A percentile compares a stretch with the other conserved stretches of the same genome.
Evolutionary conservation across 495 filamentous ascomycete genomes (phyloP).

Genomic region (Daldinia loculata): DNA sequence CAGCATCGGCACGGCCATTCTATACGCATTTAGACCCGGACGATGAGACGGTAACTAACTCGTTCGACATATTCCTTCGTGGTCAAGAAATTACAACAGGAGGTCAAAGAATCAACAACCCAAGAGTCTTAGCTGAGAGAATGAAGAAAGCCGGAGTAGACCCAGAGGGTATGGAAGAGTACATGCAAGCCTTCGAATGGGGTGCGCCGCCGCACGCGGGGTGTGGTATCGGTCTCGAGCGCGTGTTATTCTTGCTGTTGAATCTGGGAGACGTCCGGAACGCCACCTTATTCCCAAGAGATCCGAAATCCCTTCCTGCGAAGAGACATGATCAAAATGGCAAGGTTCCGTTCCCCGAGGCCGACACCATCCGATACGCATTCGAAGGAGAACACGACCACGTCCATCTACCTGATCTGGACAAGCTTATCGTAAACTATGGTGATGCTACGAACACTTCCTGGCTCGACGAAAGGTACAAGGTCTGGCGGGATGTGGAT

Average conservation of each 20-base stretch:
- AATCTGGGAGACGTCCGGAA: slow-evolving; percentile 88
- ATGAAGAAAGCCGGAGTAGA: slow-evolving; percentile 81
- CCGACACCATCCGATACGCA: slow-evolving; percentile 72
- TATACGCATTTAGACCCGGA: slow-evolving; percentile 91
- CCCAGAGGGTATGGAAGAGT: slow-evolving; percentile 81
- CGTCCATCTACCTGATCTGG: slow-evolving; percentile 72
- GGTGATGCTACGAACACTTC: slow-evolving; percentile 88
- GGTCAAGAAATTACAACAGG: slow-evolving; percentile 93
- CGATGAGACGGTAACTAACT: slow-evolving; percentile 79
- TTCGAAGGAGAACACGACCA: slow-evolving; percentile 51
- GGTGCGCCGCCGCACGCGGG: slow-evolving; percentile 91
- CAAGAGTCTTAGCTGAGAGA: slow-evolving; percentile 74
- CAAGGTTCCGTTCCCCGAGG: slow-evolving; percentile 77
- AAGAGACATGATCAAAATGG: slow-evolving; percentile 51
- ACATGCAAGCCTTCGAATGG: slow-evolving; percentile 86
- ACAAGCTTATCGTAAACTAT: slow-evolving; percentile 87
- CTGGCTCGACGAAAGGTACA: slow-evolving; percentile 83
- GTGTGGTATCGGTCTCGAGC: slow-evolving; percentile 89
- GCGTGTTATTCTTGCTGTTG: slow-evolving; percentile 83
- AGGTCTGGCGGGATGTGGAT: slow-evolving; percentile 77
- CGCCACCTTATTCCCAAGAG: slow-evolving; percentile 82
- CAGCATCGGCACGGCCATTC: slow-evolving; percentile 82
- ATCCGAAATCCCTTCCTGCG: slow-evolving; percentile 79
- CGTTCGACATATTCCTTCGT: slow-evolving; percentile 94
- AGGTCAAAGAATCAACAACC: slow-evolving; percentile 89